Evolutionary conservation across 2,329 filamentous ascomycete genomes (phyloP).

Genomic region (Epichloe amarillans): DNA sequence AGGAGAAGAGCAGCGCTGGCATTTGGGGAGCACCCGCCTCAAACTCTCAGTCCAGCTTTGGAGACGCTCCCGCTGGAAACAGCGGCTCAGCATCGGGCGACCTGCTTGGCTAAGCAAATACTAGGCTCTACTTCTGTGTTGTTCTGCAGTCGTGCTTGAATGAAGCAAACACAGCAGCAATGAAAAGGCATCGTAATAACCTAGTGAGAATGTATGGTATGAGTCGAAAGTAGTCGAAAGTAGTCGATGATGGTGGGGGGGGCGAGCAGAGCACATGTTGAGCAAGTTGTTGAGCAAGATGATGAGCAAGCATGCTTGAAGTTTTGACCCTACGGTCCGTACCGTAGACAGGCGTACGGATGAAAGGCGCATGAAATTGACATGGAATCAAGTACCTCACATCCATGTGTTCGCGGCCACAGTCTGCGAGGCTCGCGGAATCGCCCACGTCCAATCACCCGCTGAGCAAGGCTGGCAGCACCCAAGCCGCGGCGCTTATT

Average conservation of each 20-base stretch:
- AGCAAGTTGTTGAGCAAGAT: background rate
- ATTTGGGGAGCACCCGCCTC: conserved; percentile 71
- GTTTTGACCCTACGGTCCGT: conserved; percentile 14
- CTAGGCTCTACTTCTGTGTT: background rate
- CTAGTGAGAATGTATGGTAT: too few species aligned
- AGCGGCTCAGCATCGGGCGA: conserved; percentile 32
- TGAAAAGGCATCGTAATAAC: background rate
- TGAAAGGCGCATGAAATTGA: conserved; percentile 20
- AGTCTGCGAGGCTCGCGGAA: too few species aligned
- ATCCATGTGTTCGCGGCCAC: too few species aligned
- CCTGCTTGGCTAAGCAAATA: conserved; percentile 28
- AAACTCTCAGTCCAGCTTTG: conserved; percentile 17
- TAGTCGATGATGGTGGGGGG: background rate
- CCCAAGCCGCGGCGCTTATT: background rate
- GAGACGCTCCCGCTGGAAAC: conserved; percentile 14
- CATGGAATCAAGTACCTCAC: conserved; percentile 18
- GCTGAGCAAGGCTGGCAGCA: too few species aligned
- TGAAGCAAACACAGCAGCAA: background rate
- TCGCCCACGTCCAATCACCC: background rate
- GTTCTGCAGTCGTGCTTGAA: background rate
- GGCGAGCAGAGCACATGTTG: background rate
- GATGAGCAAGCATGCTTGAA: conserved; percentile 14
- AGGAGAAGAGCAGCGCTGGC: conserved; percentile 89
- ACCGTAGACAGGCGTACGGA: conserved; percentile 26
- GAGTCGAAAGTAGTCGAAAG: background rate